phyloP scores from a whole-genome alignment of 2,329 filamentous ascomycete species.

The Geoglossum cookeanum region DNA sequence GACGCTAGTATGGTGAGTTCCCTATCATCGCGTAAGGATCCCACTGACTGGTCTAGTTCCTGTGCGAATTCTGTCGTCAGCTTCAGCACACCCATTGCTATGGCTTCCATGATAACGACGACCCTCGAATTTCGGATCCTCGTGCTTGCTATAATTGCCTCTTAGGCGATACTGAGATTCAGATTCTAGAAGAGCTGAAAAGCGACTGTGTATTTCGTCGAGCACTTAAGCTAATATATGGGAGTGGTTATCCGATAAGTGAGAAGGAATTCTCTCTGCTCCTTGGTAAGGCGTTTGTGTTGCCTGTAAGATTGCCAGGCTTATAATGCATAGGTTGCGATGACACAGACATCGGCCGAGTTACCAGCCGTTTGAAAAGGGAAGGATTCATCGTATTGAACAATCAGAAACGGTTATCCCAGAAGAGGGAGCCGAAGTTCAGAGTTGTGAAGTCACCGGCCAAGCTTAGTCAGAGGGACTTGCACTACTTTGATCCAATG shows the following conservation, averaged over 20 bases:
- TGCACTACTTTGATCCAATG: not conserved
- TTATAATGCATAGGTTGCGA: not conserved
- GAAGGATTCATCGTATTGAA: not conserved
- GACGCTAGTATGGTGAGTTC: slow-evolving; percentile 8
- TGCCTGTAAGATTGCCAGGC: not conserved
- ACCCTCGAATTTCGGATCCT: slow-evolving; percentile 10
- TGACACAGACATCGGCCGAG: not conserved
- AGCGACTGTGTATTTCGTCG: slow-evolving; percentile 11
- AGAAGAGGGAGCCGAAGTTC: not conserved
- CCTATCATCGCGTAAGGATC: not conserved
- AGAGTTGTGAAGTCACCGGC: not conserved
- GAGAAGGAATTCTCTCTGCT: slow-evolving; percentile 9
- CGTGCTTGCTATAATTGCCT: slow-evolving; percentile 14
- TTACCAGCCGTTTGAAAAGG: not conserved
- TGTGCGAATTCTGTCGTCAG: slow-evolving; percentile 12
- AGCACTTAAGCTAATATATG: slow-evolving; percentile 8
- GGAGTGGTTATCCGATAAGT: slow-evolving; percentile 9
- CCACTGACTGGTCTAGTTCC: slow-evolving; percentile 6
- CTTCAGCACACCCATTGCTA: slow-evolving; percentile 15
- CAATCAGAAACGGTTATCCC: not conserved
- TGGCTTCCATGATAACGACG: slow-evolving; percentile 10
- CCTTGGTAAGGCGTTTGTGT: slow-evolving; percentile 1
- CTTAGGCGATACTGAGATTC: slow-evolving; percentile 9
- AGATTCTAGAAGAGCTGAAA: slow-evolving; percentile 11
- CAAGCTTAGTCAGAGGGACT: not conserved